Evolutionary conservation across 2,329 filamentous ascomycete species (phyloP).

Genomic region (Epichloe uncinata): DNA sequence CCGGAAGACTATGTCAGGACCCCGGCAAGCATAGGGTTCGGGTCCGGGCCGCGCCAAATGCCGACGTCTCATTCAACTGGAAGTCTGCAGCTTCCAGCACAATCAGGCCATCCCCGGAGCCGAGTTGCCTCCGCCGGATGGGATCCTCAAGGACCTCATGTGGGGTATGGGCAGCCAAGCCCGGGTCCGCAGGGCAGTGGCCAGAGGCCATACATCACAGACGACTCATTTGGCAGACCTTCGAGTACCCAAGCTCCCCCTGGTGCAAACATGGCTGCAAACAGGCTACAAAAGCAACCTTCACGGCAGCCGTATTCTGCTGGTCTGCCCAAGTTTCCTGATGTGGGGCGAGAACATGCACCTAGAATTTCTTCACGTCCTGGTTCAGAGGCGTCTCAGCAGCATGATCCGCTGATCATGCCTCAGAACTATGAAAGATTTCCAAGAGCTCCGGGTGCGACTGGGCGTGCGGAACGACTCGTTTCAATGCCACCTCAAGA

Average conservation of each 20-base stretch:
- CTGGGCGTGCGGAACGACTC: slow-evolving; percentile 19
- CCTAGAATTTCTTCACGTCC: slow-evolving; percentile 5
- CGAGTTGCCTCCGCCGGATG: slow-evolving; percentile 32
- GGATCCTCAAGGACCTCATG: slow-evolving; percentile 26
- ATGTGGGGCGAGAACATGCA: not conserved
- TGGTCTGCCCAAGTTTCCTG: not conserved
- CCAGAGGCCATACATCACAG: slow-evolving; percentile 10
- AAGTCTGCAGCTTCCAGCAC: slow-evolving; percentile 29
- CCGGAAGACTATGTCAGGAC: slow-evolving; percentile 35
- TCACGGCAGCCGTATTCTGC: slow-evolving; percentile 7
- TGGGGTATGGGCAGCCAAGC: slow-evolving; percentile 28
- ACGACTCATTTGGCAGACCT: slow-evolving; percentile 13
- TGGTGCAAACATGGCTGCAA: slow-evolving; percentile 19
- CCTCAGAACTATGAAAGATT: slow-evolving; percentile 15
- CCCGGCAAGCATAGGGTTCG: slow-evolving; percentile 25
- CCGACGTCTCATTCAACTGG: slow-evolving; percentile 31
- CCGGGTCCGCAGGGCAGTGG: slow-evolving; percentile 16
- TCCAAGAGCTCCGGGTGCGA: slow-evolving; percentile 18
- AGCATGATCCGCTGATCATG: slow-evolving; percentile 6
- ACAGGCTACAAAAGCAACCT: slow-evolving; percentile 16
- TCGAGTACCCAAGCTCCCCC: too few species aligned
- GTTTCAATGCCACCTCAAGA: slow-evolving; percentile 18
- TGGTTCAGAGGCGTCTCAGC: slow-evolving; percentile 10
- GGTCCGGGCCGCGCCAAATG: slow-evolving; percentile 23
- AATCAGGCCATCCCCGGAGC: slow-evolving; percentile 20